Evolutionary conservation across 2,329 filamentous ascomycete species (phyloP).

Genomic region (Daldinia sp.): DNA sequence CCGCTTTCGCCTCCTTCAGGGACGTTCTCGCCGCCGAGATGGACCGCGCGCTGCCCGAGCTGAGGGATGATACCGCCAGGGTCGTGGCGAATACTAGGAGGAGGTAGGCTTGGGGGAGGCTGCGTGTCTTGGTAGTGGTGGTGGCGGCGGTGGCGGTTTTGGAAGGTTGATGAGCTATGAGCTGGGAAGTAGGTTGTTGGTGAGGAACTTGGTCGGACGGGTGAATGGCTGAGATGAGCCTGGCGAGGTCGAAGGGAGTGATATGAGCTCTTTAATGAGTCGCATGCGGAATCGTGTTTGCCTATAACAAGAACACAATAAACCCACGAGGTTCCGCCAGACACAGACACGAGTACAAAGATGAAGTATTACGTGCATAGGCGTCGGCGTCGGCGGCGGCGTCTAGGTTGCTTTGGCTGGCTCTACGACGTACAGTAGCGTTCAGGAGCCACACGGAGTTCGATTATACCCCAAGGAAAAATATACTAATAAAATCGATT

Average conservation of each 20-base stretch:
- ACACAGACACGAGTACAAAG: not conserved
- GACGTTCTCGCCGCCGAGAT: slow-evolving; percentile 70
- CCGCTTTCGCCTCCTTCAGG: slow-evolving; percentile 67
- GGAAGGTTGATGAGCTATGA: not conserved
- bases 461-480: slow-evolving; percentile 16
- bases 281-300: not conserved
- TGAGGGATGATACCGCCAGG: slow-evolving; percentile 59
- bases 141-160: no score
- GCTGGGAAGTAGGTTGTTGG: not conserved
- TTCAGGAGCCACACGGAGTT: not conserved
- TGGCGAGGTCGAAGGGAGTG: no score
- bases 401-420: no score
- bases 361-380: slow-evolving; percentile 2
- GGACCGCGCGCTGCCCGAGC: slow-evolving; percentile 65
- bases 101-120: not conserved
- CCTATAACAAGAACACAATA: not conserved
- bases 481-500: not conserved
- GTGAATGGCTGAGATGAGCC: not conserved
- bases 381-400: slow-evolving; percentile 15
- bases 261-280: no score
- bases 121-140: not conserved
- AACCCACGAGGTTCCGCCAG: not conserved
- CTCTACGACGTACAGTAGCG: not conserved
- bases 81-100: slow-evolving; percentile 58
- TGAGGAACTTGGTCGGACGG: not conserved